Evolutionary conservation across 75 land plant species (phyloP), one percentile per base, ranked within the genome.

Genomic region (Ceratopteris richardii): DNA sequence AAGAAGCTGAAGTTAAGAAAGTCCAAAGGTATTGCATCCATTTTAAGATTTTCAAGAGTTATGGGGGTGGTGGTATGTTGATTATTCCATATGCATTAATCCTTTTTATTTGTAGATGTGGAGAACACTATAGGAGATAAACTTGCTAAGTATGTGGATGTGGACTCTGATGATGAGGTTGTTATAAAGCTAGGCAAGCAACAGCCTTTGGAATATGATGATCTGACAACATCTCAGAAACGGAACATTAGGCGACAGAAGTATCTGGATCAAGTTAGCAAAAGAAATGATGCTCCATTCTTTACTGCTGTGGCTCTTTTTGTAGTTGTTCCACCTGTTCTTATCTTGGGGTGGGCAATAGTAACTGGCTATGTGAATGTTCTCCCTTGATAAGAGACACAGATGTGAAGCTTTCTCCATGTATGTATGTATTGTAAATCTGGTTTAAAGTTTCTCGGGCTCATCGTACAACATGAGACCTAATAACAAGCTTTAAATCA

Each of bases 241-340:
- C 76, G 98, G 56, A 94, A 94, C 60, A 90, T 94, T 60, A 81
- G 76, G 51, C 67, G 98, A 60, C 96, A 94, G 65, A 70, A 86
- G 44, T 90, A 89, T 66, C 59, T 94, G 62, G 60, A 85, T 54
- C 71, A 81, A 63, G 98, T 94, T 7, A 68, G 82, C 37, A 55
- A 66, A 48, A 73, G 98, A 57, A 86, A 94, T 58, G 96, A 94
- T 60, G 62, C 76, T 0, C 66, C 69, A 17, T 81, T 89, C 64
- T 94, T 90, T 60, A 77, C 86, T 16, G 65, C 84, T 0, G 61
- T 94, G 18, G 98, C 82, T 0, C 75, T 81, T 1, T 82, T 81
- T 66, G 80, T 89, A 0, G 30, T 94, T 25, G 50, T 86, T 40
- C 98, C 98, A 19, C 98, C 98, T 0, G 9, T 77, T 19, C 44